Evolutionary conservation across 208 protist species (phyloP), one percentile per base, ranked within the genome.

Genomic region (Paratrypanosoma confusum): DNA sequence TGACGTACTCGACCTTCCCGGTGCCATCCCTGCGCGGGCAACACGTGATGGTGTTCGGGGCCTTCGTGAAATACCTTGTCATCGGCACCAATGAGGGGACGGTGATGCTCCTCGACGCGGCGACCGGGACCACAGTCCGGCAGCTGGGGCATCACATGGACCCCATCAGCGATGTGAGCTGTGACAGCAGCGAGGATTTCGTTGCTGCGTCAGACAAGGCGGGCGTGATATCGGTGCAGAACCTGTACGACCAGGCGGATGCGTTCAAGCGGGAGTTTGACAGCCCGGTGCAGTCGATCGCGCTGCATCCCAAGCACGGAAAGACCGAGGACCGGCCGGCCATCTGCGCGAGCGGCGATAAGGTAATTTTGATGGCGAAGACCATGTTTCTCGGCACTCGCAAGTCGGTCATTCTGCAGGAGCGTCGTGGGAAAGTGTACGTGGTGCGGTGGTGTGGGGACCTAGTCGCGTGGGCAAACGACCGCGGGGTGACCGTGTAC

Each of bases 41-140:
- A 22, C 74, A 66, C 34, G 57, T 89, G 13, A 80, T 81, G 61
- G 50, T 58, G 2, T 44, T 72, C 0, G 57, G 49, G 5, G 61
- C 62, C 8, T 73, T 77, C 26, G 35, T 36, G 1, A 50, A 66
- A 0, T 65, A 69, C 28, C 40, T 83, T 33, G 36, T 71, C 13
- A 20, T 89, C 21, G 80, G 74, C 54, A 88, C 79, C 7, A 88
- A 83, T 45, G 67, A 81, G 39, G 79, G 79, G 31, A 53, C 59
- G 2, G 67, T 88, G 2, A 58, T 62, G 0, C 43, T 82, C 1
- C 45, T 82, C 5, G 61, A 78, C 20, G 3, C 22, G 20, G 33
- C 28, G 32, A 39, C 48, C 43, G 39, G 54, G n/a, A 13, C 34
- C 33, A 10, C 55, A 28, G 5, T 56, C 35, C 21, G 69, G 43